Conservation (phyloP, 495 filamentous ascomycete species). For the Hypoxylon trugodes region DNA sequence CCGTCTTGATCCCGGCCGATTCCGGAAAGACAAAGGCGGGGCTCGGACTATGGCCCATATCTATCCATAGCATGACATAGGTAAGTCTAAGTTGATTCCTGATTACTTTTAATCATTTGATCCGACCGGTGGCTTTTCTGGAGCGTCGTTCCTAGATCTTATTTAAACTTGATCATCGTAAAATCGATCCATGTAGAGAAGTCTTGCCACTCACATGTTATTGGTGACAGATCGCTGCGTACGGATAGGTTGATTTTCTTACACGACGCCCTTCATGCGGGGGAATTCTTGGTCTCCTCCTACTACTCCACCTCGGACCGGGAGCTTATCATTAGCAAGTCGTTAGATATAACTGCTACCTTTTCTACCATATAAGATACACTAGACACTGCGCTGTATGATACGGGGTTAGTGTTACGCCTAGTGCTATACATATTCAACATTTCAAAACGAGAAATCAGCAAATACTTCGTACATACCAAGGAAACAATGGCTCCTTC, state of each 20-base stretch:
- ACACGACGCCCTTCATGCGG: constrained; percentile 19
- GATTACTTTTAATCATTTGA: too few relatives aligned
- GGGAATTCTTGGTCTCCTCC: constrained; percentile 3
- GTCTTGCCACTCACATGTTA: too few relatives aligned
- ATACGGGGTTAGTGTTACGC: too few relatives aligned
- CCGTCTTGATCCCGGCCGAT: constrained; percentile 16
- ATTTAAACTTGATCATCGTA: neutral
- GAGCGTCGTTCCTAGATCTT: too few relatives aligned
- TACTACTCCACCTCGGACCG: constrained; percentile 12
- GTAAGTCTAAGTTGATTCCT: too few relatives aligned
- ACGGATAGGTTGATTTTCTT: constrained; percentile 5
- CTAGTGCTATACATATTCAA: too few relatives aligned
- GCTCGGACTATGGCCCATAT: too few relatives aligned
- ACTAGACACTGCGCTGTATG: too few relatives aligned
- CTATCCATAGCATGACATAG: too few relatives aligned
- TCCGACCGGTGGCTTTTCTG: too few relatives aligned
- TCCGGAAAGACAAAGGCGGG: constrained; percentile 24
- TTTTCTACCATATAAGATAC: constrained; percentile 1
- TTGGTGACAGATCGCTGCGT: too few relatives aligned
- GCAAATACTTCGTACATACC: constrained; percentile 1
- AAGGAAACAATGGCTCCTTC: constrained; percentile 39
- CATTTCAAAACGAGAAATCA: neutral
- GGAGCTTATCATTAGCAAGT: constrained; percentile 10
- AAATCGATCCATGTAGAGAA: too few relatives aligned
- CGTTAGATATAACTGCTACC: neutral